These are phyloP conservation scores for Chlorella sp. DNA, from an alignment of 139 green algal species.

Conservation along the genomic window DNA sequence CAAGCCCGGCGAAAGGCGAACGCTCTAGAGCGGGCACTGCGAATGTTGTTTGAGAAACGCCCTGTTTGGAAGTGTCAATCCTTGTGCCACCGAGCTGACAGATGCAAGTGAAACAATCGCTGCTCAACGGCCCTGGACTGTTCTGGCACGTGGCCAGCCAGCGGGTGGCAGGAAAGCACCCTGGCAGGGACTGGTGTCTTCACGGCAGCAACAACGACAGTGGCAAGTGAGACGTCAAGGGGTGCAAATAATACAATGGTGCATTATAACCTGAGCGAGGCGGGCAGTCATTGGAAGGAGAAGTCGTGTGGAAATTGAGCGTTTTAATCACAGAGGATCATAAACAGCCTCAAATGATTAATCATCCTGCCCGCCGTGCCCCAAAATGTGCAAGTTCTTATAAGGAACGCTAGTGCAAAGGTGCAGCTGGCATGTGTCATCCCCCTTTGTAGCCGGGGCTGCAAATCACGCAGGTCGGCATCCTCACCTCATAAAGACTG, in stretches of 20 bases:
- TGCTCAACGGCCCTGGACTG: not conserved
- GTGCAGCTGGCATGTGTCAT: not conserved
- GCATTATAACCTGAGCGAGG: too few relatives aligned
- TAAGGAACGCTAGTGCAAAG: not conserved
- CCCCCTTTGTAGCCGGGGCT: too few relatives aligned
- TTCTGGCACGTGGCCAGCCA: not conserved
- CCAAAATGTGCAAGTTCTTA: not conserved
- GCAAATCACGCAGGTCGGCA: too few relatives aligned
- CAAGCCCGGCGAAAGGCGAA: slow-evolving; percentile 73
- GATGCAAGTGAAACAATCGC: too few relatives aligned
- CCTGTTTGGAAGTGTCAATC: slow-evolving; percentile 63
- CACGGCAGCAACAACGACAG: too few relatives aligned
- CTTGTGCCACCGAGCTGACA: not conserved
- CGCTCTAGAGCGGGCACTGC: slow-evolving; percentile 81
- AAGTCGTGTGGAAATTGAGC: slow-evolving; percentile 49
- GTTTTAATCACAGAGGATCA: slow-evolving; percentile 51
- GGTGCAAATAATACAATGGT: not conserved
- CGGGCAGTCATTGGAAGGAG: slow-evolving; percentile 48
- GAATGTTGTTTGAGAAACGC: slow-evolving; percentile 80
- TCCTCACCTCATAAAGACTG: too few relatives aligned
- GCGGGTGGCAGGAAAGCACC: too few relatives aligned
- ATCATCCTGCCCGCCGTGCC: slow-evolving; percentile 22
- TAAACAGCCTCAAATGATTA: slow-evolving; percentile 59
- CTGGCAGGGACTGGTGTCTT: too few relatives aligned
- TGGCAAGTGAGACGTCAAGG: not conserved